Conservation (phyloP, 345 rosid species). For the Syzygium oleosum region DNA sequence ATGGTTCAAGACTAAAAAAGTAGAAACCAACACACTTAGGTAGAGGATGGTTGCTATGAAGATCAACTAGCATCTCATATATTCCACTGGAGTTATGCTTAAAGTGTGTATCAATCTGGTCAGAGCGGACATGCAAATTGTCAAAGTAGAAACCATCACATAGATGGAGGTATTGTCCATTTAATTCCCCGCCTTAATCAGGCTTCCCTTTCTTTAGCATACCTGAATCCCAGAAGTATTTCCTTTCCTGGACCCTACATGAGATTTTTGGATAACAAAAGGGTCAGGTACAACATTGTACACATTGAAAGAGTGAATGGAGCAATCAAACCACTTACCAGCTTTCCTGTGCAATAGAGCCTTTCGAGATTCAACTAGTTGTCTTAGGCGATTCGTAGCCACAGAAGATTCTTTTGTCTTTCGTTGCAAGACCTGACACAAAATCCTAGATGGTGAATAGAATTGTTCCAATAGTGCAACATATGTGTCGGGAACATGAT, state of each 20-base stretch:
- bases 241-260: constrained; percentile 37
- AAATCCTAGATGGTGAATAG: not conserved
- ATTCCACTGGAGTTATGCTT: not conserved
- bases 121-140: not conserved
- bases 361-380: constrained; percentile 40
- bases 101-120: not conserved
- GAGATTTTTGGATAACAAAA: constrained; percentile 7
- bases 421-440: constrained; percentile 58
- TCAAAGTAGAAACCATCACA: not conserved
- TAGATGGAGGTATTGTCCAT: not conserved
- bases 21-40: not conserved
- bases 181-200: not conserved
- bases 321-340: constrained; percentile 17
- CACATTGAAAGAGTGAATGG: not conserved
- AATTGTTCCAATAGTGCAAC: not conserved
- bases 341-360: constrained; percentile 21
- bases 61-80: not conserved
- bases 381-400: constrained; percentile 47
- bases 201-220: not conserved
- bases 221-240: constrained; percentile 41
- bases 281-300: not conserved
- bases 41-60: not conserved
- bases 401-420: constrained; percentile 65
- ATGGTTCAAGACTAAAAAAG: not conserved
- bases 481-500: not conserved